phyloP scores from a whole-genome alignment of 257 asterid genomes.

The Solanum ahanhuiri region DNA sequence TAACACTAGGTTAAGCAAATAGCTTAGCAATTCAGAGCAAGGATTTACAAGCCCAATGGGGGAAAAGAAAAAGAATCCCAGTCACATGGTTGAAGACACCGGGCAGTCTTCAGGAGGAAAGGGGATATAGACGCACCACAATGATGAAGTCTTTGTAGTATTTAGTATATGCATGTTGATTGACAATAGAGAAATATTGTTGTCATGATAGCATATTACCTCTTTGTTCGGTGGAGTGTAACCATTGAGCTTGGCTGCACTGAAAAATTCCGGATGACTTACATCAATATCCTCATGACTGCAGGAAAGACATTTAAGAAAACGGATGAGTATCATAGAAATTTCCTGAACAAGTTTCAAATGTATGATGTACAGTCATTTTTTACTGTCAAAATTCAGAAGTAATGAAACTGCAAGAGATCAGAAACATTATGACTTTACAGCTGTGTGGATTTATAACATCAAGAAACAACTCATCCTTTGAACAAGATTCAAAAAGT shows the following conservation, averaged over 20 bases:
- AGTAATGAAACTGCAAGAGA: background rate
- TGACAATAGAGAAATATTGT: background rate
- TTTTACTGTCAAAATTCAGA: background rate
- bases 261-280: conserved; percentile 92
- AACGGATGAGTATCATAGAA: background rate
- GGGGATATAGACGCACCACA: background rate
- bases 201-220: conserved; percentile 28
- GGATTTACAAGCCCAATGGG: background rate
- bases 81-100: background rate
- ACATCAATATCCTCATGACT: conserved; percentile 91
- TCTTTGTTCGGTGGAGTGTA: conserved; percentile 88
- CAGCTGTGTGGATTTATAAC: background rate
- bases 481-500: background rate
- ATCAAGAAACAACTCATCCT: background rate
- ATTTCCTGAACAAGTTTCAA: background rate
- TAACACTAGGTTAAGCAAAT: background rate
- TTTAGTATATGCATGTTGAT: background rate
- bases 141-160: background rate
- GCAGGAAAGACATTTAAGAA: conserved; percentile 15
- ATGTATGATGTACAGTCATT: background rate
- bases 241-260: conserved; percentile 73
- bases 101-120: background rate
- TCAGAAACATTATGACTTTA: background rate
- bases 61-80: background rate
- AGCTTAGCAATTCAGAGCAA: background rate